phyloP scores from a whole-genome alignment of 371 early-diverging fungal species.

The Mucor circinelloides region DNA sequence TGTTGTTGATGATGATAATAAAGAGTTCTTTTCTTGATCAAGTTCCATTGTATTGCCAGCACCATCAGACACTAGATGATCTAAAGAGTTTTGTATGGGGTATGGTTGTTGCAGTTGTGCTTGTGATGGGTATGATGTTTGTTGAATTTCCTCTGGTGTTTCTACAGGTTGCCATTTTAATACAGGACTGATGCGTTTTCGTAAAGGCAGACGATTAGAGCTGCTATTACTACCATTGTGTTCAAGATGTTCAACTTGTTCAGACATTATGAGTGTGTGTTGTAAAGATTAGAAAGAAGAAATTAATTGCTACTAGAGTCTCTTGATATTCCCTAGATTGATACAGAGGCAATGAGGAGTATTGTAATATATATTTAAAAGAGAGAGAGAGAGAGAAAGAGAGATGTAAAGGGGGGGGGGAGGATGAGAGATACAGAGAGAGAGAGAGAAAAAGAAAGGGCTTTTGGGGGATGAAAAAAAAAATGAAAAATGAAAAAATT shows the following conservation, averaged over 20 bases:
- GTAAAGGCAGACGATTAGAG: slow-evolving; percentile 28
- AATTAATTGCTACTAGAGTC: neutral
- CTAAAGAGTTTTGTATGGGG: slow-evolving; percentile 7
- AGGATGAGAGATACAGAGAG: neutral
- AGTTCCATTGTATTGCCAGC: slow-evolving; percentile 8
- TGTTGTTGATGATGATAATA: neutral
- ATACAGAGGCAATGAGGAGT: neutral
- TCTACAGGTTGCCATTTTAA: slow-evolving; percentile 41
- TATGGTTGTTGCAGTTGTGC: slow-evolving; percentile 8
- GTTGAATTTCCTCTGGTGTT: slow-evolving; percentile 33
- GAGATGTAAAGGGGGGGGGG: neutral
- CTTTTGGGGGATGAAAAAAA: neutral
- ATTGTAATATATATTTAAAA: slow-evolving; percentile 4
- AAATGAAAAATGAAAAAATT: slow-evolving; percentile 6
- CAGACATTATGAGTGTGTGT: neutral
- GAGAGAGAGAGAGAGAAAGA: neutral
- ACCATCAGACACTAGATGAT: neutral
- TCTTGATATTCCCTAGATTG: neutral
- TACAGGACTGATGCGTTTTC: slow-evolving; percentile 33
- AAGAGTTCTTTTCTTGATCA: slow-evolving; percentile 9
- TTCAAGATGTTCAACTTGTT: slow-evolving; percentile 16
- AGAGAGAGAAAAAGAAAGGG: neutral
- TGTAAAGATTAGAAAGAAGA: no score
- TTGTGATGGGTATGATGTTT: slow-evolving; percentile 11
- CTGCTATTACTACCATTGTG: neutral